Evolutionary conservation across 345 rosid genomes (phyloP).

Genomic region (Citrus glauca): DNA sequence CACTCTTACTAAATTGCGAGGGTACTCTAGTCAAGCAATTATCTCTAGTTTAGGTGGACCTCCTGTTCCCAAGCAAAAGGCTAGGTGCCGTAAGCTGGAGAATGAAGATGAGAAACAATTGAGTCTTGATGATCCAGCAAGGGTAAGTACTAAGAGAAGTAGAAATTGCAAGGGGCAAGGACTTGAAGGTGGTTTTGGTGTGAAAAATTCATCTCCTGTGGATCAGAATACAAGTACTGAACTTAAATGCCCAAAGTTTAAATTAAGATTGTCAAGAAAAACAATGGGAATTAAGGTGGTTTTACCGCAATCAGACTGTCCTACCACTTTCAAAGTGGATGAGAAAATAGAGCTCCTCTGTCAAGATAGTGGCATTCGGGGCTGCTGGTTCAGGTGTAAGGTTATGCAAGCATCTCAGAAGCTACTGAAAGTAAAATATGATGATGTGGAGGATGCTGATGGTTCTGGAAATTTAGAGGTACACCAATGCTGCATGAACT

Average conservation of each 20-base stretch:
- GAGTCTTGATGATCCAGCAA: conserved; percentile 3
- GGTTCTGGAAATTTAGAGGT: conserved; percentile 40
- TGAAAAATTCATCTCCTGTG: conserved; percentile 7
- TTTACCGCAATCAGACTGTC: conserved; percentile 5
- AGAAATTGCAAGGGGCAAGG: conserved; percentile 8
- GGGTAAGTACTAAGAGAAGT: conserved; percentile 16
- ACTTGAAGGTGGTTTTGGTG: conserved; percentile 17
- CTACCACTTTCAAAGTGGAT: conserved; percentile 12
- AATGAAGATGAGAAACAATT: conserved; percentile 19
- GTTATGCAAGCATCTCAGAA: conserved; percentile 24
- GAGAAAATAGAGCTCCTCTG: conserved; percentile 44
- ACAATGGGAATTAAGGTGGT: conserved; percentile 7
- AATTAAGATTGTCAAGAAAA: conserved; percentile 26
- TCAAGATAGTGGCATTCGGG: conserved; percentile 53
- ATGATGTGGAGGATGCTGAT: conserved; percentile 40
- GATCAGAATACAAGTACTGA: conserved; percentile 1
- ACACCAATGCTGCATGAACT: conserved; percentile 10
- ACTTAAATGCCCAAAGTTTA: conserved; percentile 26
- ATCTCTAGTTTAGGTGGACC: conserved; percentile 20
- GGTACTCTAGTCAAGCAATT: conserved; percentile 42
- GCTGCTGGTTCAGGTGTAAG: conserved; percentile 57
- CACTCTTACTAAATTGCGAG: conserved; percentile 40
- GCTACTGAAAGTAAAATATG: conserved; percentile 35
- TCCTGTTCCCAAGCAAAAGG: conserved; percentile 15
- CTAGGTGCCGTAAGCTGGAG: conserved; percentile 8